Conservation (phyloP, 169 alveolate genomes). For the Plasmodium reichenowi region DNA sequence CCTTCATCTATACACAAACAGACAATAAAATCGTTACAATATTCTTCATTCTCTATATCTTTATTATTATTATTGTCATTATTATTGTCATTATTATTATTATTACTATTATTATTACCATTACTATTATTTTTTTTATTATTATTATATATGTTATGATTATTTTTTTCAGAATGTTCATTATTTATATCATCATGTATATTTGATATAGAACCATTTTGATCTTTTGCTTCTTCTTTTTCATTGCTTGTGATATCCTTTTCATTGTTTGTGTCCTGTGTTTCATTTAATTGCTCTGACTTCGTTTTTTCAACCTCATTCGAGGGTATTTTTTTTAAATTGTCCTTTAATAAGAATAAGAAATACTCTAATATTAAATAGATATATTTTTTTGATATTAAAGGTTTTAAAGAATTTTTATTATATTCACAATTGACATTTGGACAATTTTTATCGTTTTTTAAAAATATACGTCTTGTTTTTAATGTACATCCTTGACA, state of each 20-base stretch:
- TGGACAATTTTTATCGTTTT: constrained; percentile 77
- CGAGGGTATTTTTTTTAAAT: constrained; percentile 25
- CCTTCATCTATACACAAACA: constrained; percentile 21
- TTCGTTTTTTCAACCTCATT: neutral
- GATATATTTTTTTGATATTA: constrained; percentile 47
- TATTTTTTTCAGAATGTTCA: neutral
- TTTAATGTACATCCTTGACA: constrained; percentile 40
- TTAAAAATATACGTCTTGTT: constrained; percentile 78
- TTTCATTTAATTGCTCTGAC: neutral
- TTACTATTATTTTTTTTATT: neutral
- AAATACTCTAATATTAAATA: constrained; percentile 43
- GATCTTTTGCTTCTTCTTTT: neutral
- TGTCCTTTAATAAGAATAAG: constrained; percentile 28
- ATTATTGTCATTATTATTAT: neutral
- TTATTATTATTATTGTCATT: neutral
- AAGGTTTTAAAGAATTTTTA: constrained; percentile 41
- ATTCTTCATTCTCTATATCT: neutral
- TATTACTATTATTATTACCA: neutral
- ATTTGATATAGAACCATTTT: neutral
- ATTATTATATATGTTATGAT: neutral
- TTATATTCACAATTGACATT: constrained; percentile 73
- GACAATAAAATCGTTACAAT: constrained; percentile 38
- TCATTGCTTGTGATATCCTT: neutral
- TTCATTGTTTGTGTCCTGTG: too few species aligned
- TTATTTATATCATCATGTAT: too few species aligned